These are phyloP conservation scores for Stentor roeselii DNA, from an alignment of 73 alveolate species.

Conservation along the genomic window DNA sequence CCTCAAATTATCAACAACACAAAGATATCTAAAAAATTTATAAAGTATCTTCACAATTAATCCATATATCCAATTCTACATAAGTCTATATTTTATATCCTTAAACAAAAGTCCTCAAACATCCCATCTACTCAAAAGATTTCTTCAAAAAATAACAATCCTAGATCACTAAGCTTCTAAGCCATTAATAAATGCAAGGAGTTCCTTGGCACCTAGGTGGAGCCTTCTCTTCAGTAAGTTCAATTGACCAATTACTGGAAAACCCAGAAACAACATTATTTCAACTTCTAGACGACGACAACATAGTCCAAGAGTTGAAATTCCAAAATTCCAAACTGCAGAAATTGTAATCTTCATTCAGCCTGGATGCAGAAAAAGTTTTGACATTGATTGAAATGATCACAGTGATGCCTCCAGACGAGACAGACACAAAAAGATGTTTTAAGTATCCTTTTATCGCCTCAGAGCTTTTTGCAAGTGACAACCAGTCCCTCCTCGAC, in stretches of 20 bases:
- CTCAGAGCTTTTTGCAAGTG: slow-evolving; percentile 28
- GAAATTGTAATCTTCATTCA: not conserved
- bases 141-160: too few relatives aligned
- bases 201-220: too few relatives aligned
- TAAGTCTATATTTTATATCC: too few relatives aligned
- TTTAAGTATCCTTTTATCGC: slow-evolving; percentile 9
- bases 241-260: not conserved
- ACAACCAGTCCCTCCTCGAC: not conserved
- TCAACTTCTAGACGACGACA: slow-evolving; percentile 6
- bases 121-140: too few relatives aligned
- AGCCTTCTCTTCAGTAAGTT: too few relatives aligned
- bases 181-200: too few relatives aligned
- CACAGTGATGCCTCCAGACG: slow-evolving; percentile 1
- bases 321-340: not conserved
- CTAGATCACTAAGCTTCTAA: too few relatives aligned
- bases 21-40: too few relatives aligned
- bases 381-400: not conserved
- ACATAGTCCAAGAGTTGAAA: slow-evolving; percentile 4
- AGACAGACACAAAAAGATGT: not conserved
- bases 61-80: too few relatives aligned
- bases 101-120: too few relatives aligned
- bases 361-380: slow-evolving; percentile 1
- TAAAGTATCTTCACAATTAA: too few relatives aligned
- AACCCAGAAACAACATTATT: not conserved
- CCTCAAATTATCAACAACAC: too few relatives aligned